Base-by-base conservation (phyloP, 1,139 yeast species). In the Saccharomyces hybrid region DNA sequence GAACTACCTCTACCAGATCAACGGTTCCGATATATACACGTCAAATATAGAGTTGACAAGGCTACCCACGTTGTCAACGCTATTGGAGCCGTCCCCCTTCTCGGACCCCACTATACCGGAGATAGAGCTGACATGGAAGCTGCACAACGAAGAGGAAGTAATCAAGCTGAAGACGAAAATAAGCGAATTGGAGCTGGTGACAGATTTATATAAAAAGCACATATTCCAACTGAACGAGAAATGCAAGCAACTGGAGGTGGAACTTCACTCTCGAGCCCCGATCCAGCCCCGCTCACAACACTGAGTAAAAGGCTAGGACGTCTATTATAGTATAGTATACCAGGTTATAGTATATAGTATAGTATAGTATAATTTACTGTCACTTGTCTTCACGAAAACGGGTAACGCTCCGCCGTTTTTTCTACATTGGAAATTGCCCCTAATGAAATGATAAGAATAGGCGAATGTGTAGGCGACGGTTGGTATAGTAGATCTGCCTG, bases 121-220 rank as follows among this genome's bases (percentile, higher is more conserved):
- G 28, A 50, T 42, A 11, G 52, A 38, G 23, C 32, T 55, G 19
- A 50, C 52, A 3, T 48, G 52, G 26, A 46, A 53, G 14, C 54
- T 66, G 41, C 63, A 57, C 54, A 65, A 62, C 58, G 68, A 68
- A 47, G 80, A 77, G 60, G 84, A 79, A 59, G 73, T 78, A 14
- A 80, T 82, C 26, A 75, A 78, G 46, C 73, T 89, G 58, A 81
- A 82, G 59, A 88, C 96, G 0, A 76, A 96, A 54, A 88, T 90
- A 31, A 83, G 89, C 14, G 98, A 91, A 68, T 77, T 91, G 57
- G 98, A 93, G 69, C 77, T 91, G 50, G 96, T 91, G 47, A 89
- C 90, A 65, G 97, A 91, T 66, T 75, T 91, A 59, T 88, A 88
- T 73, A 80, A 88, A 61, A 81, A 95, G 5, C 80, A 96, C 62